Evolutionary conservation across 2,329 filamentous ascomycete species (phyloP).

Genomic region (Fusarium sp.): DNA sequence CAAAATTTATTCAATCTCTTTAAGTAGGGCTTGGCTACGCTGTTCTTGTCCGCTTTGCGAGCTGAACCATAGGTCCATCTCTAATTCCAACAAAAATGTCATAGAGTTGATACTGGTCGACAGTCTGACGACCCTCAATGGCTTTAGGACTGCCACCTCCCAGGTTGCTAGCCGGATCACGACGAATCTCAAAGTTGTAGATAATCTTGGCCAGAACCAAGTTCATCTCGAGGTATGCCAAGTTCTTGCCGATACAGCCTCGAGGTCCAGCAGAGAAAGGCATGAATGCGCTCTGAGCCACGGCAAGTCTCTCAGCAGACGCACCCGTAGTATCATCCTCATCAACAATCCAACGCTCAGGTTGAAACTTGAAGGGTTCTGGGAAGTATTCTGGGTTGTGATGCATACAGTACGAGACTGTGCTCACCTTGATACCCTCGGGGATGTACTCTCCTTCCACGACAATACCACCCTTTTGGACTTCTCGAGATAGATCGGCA

Average conservation of each 20-base stretch:
- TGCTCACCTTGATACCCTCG: constrained; percentile 26
- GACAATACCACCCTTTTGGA: constrained; percentile 25
- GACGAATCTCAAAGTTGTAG: constrained; percentile 20
- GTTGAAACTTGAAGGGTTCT: constrained; percentile 26
- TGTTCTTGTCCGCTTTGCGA: constrained; percentile 2
- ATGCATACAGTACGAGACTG: constrained; percentile 22
- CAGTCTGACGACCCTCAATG: constrained; percentile 15
- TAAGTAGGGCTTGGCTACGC: neutral
- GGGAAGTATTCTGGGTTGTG: constrained; percentile 25
- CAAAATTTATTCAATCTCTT: neutral
- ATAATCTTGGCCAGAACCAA: constrained; percentile 25
- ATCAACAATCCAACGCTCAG: constrained; percentile 31
- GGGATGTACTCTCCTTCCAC: constrained; percentile 30
- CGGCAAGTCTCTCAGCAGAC: constrained; percentile 5
- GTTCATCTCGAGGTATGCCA: constrained; percentile 36
- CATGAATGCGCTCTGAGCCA: constrained; percentile 18
- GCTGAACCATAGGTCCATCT: constrained; percentile 27
- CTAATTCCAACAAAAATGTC: constrained; percentile 28
- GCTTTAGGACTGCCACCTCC: constrained; percentile 19
- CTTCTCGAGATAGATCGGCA: constrained; percentile 28
- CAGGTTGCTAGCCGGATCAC: constrained; percentile 19
- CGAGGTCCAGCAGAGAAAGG: constrained; percentile 29
- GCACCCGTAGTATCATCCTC: neutral
- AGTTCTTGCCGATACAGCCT: constrained; percentile 30
- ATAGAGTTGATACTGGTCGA: constrained; percentile 27